phyloP scores from a whole-genome alignment of 257 asterid genomes.

The Solanum lycopersicoides region DNA sequence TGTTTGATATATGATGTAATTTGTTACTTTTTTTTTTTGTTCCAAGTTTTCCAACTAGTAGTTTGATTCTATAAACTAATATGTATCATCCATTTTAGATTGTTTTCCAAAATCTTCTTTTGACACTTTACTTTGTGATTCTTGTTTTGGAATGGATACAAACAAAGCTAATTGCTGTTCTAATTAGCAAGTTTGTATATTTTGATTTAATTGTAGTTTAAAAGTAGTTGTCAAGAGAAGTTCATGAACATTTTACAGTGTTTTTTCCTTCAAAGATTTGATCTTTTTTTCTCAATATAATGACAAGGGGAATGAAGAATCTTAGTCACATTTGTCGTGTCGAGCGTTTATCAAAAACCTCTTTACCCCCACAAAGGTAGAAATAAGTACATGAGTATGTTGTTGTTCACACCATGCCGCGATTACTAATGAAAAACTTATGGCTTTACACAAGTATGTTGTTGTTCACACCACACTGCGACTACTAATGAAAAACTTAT shows the following conservation, averaged over 20 bases:
- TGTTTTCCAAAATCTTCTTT: not conserved
- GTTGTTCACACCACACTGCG: too few relatives aligned
- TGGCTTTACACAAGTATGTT: too few relatives aligned
- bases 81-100: slow-evolving; percentile 2
- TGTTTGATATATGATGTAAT: slow-evolving; percentile 19
- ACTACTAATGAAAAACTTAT: not conserved
- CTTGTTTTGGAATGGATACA: slow-evolving; percentile 8
- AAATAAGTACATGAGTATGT: too few relatives aligned
- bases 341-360: not conserved
- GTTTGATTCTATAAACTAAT: slow-evolving; percentile 15
- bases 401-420: not conserved
- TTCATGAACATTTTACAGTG: not conserved
- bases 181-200: not conserved
- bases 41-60: slow-evolving; percentile 12
- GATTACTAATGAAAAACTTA: not conserved
- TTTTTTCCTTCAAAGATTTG: not conserved
- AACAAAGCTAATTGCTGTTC: not conserved
- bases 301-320: not conserved
- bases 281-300: not conserved
- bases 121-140: not conserved
- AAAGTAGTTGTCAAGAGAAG: not conserved
- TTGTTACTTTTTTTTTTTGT: not conserved
- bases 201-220: not conserved
- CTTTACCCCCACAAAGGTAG: rapidly evolving
- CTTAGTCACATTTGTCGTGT: not conserved